Evolutionary conservation across 2,329 filamentous ascomycete genomes (phyloP).

Genomic region (Onygenales sp.): DNA sequence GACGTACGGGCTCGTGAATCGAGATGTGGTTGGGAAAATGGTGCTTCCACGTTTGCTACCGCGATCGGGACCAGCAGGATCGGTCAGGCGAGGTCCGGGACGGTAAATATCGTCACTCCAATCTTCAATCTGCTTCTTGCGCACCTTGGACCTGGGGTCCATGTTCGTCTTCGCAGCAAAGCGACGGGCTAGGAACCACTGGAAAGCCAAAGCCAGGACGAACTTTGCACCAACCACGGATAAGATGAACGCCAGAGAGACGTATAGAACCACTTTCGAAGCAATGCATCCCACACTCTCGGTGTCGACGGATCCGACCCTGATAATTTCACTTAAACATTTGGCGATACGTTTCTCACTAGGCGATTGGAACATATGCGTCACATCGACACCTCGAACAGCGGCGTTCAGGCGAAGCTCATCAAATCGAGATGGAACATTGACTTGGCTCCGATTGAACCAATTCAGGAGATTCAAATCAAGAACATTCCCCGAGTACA

Average conservation of each 20-base stretch:
- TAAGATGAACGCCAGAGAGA: conserved; percentile 84
- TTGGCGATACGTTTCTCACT: conserved; percentile 72
- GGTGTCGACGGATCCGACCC: conserved; percentile 90
- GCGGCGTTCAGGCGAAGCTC: conserved; percentile 62
- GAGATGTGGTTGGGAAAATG: conserved; percentile 86
- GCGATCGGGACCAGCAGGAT: conserved; percentile 62
- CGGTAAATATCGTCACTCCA: conserved; percentile 98
- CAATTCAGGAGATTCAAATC: conserved; percentile 81
- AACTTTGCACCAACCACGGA: conserved; percentile 83
- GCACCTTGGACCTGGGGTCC: conserved; percentile 68
- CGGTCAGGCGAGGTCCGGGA: conserved; percentile 71
- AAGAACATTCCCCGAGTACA: conserved; percentile 89
- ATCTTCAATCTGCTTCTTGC: conserved; percentile 89
- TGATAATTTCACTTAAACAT: conserved; percentile 88
- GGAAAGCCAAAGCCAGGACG: conserved; percentile 78
- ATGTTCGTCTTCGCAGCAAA: conserved; percentile 88
- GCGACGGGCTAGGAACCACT: conserved; percentile 86
- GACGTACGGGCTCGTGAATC: conserved; percentile 85
- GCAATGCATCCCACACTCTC: conserved; percentile 96
- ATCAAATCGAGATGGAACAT: conserved; percentile 66
- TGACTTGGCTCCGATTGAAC: conserved; percentile 78
- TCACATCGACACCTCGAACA: conserved; percentile 78
- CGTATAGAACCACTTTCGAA: conserved; percentile 91
- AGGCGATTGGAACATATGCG: conserved; percentile 70
- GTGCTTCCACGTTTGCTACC: conserved; percentile 69